phyloP scores from a whole-genome alignment of 495 filamentous ascomycete species.

The Talaromyces thailandensis region DNA sequence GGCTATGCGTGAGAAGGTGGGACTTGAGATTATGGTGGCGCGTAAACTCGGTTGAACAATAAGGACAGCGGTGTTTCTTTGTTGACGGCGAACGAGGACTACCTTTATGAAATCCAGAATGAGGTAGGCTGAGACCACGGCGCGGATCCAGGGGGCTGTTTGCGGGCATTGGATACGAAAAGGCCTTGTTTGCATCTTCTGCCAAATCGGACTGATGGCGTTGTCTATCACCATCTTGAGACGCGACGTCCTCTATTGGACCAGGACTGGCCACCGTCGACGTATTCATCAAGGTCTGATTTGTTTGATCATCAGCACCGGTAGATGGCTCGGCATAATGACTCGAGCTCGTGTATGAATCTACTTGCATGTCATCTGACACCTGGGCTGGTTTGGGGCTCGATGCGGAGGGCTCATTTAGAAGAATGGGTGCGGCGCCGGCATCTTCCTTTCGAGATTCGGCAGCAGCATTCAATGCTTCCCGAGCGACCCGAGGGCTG shows the following conservation, averaged over 20 bases:
- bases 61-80: constrained; percentile 93
- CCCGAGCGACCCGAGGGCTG: constrained; percentile 35
- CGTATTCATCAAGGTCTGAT: constrained; percentile 26
- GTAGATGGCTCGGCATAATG: constrained; percentile 14
- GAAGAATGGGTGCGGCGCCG: background rate
- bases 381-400: constrained; percentile 22
- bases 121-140: constrained; percentile 70
- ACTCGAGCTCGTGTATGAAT: constrained; percentile 22
- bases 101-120: constrained; percentile 51
- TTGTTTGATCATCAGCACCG: constrained; percentile 20
- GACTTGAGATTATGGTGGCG: constrained; percentile 99
- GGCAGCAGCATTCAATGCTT: constrained; percentile 26
- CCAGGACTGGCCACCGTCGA: constrained; percentile 40
- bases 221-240: constrained; percentile 33
- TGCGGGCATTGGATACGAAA: constrained; percentile 44
- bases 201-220: constrained; percentile 26
- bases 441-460: background rate
- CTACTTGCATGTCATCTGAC: constrained; percentile 38
- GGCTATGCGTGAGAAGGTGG: constrained; percentile 93
- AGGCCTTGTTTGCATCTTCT: constrained; percentile 40
- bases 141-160: constrained; percentile 36
- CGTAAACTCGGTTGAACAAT: constrained; percentile 94
- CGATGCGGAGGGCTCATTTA: constrained; percentile 4
- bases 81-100: constrained; percentile 61
- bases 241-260: constrained; percentile 34